These are phyloP conservation scores for Ophiostoma sp. DNA, from an alignment of 2,329 filamentous ascomycete genomes.

Conservation along the genomic window DNA sequence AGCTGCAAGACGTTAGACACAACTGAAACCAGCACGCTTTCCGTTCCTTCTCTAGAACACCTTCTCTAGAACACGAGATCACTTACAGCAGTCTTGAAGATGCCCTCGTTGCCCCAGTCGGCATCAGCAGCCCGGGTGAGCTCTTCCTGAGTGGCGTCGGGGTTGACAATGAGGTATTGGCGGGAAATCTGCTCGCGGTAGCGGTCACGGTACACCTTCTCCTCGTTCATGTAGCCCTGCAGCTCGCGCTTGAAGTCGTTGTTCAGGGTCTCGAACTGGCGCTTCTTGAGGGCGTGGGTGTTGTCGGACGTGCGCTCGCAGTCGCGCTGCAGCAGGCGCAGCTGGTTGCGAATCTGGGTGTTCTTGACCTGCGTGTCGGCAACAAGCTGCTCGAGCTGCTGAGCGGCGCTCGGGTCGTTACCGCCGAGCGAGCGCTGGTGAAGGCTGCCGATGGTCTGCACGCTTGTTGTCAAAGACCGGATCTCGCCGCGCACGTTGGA, in stretches of 20 bases:
- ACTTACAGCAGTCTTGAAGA: constrained; percentile 76
- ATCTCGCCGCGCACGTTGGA: constrained; percentile 63
- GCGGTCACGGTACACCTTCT: constrained; percentile 62
- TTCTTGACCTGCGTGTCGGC: constrained; percentile 66
- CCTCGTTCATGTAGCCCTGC: constrained; percentile 64
- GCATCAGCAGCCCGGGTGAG: constrained; percentile 62
- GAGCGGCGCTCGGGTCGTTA: constrained; percentile 50
- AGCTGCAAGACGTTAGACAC: constrained; percentile 45
- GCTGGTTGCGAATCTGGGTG: constrained; percentile 70
- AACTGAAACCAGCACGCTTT: no score
- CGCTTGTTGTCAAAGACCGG: constrained; percentile 57
- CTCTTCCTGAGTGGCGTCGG: constrained; percentile 69
- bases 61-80: background rate
- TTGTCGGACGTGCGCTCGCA: constrained; percentile 56
- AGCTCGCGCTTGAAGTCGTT: constrained; percentile 66
- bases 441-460: constrained; percentile 61
- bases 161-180: constrained; percentile 77
- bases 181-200: constrained; percentile 74
- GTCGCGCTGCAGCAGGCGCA: constrained; percentile 69
- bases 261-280: constrained; percentile 65
- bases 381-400: constrained; percentile 61
- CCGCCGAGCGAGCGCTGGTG: constrained; percentile 68
- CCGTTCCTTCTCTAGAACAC: background rate
- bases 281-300: constrained; percentile 60
- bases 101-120: constrained; percentile 71